Conservation (phyloP, 2,329 filamentous ascomycete genomes). For the Plectosphaerella cucumerina region DNA sequence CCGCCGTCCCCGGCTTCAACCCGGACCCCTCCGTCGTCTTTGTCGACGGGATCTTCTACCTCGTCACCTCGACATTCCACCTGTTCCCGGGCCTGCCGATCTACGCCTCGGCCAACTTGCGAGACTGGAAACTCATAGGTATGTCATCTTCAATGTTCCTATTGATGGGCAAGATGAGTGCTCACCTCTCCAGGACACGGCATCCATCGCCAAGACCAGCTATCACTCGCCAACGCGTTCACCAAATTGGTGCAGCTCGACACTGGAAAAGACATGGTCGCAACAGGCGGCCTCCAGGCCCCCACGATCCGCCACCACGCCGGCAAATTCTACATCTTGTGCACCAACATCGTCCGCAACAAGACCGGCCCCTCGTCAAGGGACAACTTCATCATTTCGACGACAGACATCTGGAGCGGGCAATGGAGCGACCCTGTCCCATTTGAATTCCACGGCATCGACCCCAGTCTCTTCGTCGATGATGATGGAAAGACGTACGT, state of each 20-base stretch:
- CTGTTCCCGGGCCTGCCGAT: conserved; percentile 50
- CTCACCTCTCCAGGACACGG: background rate
- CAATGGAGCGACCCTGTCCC: conserved; percentile 17
- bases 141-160: background rate
- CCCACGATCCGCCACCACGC: conserved; percentile 17
- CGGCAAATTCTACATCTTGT: conserved; percentile 16
- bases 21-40: conserved; percentile 22
- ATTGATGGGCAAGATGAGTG: background rate
- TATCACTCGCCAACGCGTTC: background rate
- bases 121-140: conserved; percentile 23
- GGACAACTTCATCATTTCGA: conserved; percentile 19
- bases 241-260: background rate
- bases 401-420: conserved; percentile 15
- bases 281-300: conserved; percentile 18
- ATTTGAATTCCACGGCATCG: conserved; percentile 21
- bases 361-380: background rate
- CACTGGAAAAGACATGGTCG: background rate
- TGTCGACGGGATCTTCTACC: conserved; percentile 21
- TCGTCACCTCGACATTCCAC: conserved; percentile 54
- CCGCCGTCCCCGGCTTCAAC: conserved; percentile 23
- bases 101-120: conserved; percentile 26
- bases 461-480: conserved; percentile 53
- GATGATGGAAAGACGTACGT: conserved; percentile 50
- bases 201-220: background rate
- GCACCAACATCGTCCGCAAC: conserved; percentile 12